phyloP scores from a whole-genome alignment of 2,329 filamentous ascomycete genomes.

The Monosporascus sp. region DNA sequence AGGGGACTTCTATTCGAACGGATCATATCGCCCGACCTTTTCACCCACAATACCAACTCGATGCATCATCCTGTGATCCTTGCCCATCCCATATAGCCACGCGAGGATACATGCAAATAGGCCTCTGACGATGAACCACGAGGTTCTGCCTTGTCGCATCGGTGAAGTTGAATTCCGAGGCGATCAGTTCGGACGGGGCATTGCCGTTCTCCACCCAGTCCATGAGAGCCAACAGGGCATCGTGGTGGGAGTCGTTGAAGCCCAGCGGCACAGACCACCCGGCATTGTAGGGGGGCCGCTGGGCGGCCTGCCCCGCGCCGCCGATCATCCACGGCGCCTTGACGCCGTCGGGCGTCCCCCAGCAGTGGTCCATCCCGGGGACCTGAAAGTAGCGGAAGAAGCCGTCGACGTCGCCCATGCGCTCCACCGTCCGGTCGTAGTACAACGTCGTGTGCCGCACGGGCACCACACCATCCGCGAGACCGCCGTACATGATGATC shows the following conservation, averaged over 20 bases:
- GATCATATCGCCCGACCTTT: background rate
- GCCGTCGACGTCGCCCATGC: conserved; percentile 33
- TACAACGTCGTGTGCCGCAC: conserved; percentile 21
- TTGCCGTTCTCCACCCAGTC: conserved; percentile 25
- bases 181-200: conserved; percentile 19
- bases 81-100: conserved; percentile 27
- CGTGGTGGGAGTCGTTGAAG: conserved; percentile 18
- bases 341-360: conserved; percentile 15
- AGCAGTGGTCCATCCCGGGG: conserved; percentile 41
- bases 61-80: conserved; percentile 25
- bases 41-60: conserved; percentile 28
- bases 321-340: conserved; percentile 28
- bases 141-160: conserved; percentile 13
- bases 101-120: conserved; percentile 33
- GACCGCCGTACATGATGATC: conserved; percentile 27
- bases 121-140: conserved; percentile 34
- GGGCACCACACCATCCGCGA: conserved; percentile 22
- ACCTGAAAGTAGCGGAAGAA: conserved; percentile 43
- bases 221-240: conserved; percentile 24
- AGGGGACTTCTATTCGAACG: background rate
- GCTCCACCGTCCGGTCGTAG: conserved; percentile 20
- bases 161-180: conserved; percentile 24
- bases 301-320: conserved; percentile 20
- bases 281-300: conserved; percentile 23
- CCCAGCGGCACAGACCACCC: conserved; percentile 21